Percentiles rank a stretch among this genome's conserved stretches.
Evolutionary conservation across 2,329 filamentous ascomycete genomes (phyloP).

Genomic region (Cordyceps javanica): DNA sequence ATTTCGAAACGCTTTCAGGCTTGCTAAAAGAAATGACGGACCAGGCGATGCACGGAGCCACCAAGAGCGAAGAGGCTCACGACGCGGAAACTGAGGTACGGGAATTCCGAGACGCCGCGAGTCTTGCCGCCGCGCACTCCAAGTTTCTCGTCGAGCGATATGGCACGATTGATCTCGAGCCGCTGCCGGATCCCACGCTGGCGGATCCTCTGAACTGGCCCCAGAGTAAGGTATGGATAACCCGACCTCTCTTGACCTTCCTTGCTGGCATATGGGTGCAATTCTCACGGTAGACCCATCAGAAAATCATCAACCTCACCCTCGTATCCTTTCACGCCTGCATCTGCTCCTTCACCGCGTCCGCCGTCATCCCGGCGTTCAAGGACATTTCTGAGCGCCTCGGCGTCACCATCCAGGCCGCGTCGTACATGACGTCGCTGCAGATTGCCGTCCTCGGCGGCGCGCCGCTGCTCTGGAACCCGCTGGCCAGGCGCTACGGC

Average conservation of each 20-base stretch:
- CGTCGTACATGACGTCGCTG: slow-evolving; percentile 6
- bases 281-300: too few relatives aligned
- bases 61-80: neutral
- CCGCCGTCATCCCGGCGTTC: slow-evolving; percentile 3
- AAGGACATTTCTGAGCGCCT: neutral
- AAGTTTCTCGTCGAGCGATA: neutral
- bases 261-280: neutral
- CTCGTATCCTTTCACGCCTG: neutral
- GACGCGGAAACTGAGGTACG: neutral
- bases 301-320: slow-evolving; percentile 4
- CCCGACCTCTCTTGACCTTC: neutral
- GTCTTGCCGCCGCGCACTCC: neutral
- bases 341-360: slow-evolving; percentile 7
- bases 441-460: neutral
- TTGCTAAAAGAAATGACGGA: neutral
- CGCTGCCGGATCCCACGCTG: slow-evolving; percentile 3
- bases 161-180: neutral
- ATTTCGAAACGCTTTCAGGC: neutral
- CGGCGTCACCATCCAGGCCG: neutral
- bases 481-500: neutral
- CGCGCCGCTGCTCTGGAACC: neutral
- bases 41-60: neutral
- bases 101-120: neutral
- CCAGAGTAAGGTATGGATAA: neutral
- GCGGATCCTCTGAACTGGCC: slow-evolving; percentile 8